phyloP scores from a whole-genome alignment of 2,329 filamentous ascomycete genomes.

The Hortaea sp. region DNA sequence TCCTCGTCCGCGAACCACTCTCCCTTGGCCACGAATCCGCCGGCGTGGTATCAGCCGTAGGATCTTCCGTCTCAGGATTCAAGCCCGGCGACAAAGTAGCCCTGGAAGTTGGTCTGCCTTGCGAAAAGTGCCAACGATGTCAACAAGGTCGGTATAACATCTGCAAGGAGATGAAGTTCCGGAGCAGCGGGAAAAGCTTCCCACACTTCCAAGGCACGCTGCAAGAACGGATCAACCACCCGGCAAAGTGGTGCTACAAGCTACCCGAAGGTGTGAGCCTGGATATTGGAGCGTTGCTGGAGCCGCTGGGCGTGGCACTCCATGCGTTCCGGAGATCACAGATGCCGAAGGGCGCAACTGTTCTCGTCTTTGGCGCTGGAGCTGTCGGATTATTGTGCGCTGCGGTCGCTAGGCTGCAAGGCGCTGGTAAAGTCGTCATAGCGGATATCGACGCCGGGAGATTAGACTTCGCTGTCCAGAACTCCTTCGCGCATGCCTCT shows the following conservation, averaged over 20 bases:
- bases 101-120: conserved; percentile 85
- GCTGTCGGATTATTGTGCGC: conserved; percentile 51
- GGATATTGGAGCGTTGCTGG: conserved; percentile 48
- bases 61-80: conserved; percentile 43
- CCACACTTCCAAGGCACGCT: conserved; percentile 56
- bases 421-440: conserved; percentile 46
- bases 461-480: conserved; percentile 44
- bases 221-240: conserved; percentile 53
- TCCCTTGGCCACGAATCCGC: conserved; percentile 70
- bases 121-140: conserved; percentile 52
- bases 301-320: conserved; percentile 51
- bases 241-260: conserved; percentile 49
- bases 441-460: conserved; percentile 51
- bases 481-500: conserved; percentile 38
- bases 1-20: conserved; percentile 71
- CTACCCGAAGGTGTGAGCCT: conserved; percentile 44
- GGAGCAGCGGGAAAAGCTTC: conserved; percentile 50
- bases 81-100: conserved; percentile 72
- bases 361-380: conserved; percentile 51
- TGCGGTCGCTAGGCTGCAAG: conserved; percentile 44
- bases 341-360: conserved; percentile 33
- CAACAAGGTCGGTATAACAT: conserved; percentile 51
- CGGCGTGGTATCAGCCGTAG: conserved; percentile 65
- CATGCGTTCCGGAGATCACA: conserved; percentile 48
- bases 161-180: conserved; percentile 48